These are phyloP conservation scores for Moesziomyces globuligerus DNA, from an alignment of 1,284 basidiomycete genomes.

Conservation along the genomic window DNA sequence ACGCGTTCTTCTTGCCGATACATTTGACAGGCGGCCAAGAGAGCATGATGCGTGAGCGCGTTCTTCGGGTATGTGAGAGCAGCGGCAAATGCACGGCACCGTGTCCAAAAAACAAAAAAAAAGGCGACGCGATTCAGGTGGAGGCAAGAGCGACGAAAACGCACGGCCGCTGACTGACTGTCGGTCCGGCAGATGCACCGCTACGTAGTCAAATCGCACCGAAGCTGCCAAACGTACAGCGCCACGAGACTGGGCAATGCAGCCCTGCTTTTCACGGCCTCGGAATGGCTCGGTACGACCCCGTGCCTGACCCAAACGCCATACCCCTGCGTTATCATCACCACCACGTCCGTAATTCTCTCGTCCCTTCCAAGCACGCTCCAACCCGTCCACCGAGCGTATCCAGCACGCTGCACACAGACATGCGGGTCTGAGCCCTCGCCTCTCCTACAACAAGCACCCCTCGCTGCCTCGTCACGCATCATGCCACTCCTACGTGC, in stretches of 20 bases:
- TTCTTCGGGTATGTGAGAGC: neutral
- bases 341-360: neutral
- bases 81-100: neutral
- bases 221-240: too few relatives aligned
- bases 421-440: constrained; percentile 12
- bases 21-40: neutral
- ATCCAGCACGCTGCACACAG: neutral
- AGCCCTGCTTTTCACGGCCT: too few relatives aligned
- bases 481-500: constrained; percentile 10
- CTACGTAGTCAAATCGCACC: constrained; percentile 21
- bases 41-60: constrained; percentile 2
- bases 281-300: too few relatives aligned
- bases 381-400: neutral
- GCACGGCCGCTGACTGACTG: constrained; percentile 11
- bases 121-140: neutral
- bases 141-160: neutral
- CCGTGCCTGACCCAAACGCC: too few relatives aligned
- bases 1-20: neutral
- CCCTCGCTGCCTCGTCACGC: constrained; percentile 7
- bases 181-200: constrained; percentile 6
- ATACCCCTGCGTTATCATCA: too few relatives aligned
- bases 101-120: neutral
- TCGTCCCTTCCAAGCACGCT: neutral
- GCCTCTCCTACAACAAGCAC: neutral
- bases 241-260: neutral